Percentiles rank a stretch among this genome's conserved stretches.
Conservation (phyloP, 1,139 yeast species). For the Magnusiomyces tetraspermus region DNA sequence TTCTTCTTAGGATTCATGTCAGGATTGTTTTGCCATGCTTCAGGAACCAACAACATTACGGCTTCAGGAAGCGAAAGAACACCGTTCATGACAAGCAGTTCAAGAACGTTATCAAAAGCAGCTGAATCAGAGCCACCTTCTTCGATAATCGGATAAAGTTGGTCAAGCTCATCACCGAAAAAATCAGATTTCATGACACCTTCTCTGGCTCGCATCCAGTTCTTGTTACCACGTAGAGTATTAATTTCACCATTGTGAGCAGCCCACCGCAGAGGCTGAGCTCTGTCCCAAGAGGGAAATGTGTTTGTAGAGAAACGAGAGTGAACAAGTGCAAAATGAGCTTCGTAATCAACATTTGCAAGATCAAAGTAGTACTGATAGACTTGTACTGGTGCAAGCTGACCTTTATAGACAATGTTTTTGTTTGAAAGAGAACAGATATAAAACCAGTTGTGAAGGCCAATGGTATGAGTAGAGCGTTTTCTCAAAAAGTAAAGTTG, state of each 20-base stretch:
- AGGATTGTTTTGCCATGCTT: conserved; percentile 90
- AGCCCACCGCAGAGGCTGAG: conserved; percentile 94
- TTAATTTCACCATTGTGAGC: conserved; percentile 99
- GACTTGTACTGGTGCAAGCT: conserved; percentile 92
- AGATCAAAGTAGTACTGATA: conserved; percentile 90
- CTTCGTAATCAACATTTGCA: conserved; percentile 84
- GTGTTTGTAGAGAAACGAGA: conserved; percentile 97
- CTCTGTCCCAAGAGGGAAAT: conserved; percentile 99
- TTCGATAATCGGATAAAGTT: conserved; percentile 87
- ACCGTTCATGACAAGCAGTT: conserved; percentile 83
- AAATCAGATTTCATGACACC: conserved; percentile 85
- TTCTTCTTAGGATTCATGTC: conserved; percentile 81
- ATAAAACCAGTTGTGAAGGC: conserved; percentile 94
- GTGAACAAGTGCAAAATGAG: conserved; percentile 93
- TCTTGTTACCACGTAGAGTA: conserved; percentile 93
- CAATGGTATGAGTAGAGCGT: conserved; percentile 82
- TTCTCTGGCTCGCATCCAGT: conserved; percentile 99
- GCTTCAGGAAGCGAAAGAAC: conserved; percentile 92
- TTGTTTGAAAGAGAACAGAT: conserved; percentile 85
- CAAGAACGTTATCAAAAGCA: conserved; percentile 92
- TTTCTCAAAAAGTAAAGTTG: conserved; percentile 79
- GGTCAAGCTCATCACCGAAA: conserved; percentile 87
- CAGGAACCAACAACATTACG: conserved; percentile 93
- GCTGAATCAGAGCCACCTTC: conserved; percentile 99
- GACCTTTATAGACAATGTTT: conserved; percentile 95